Evolutionary conservation across 352 stramenopile genomes (phyloP).

Genomic region (Aphanomyces astaci): DNA sequence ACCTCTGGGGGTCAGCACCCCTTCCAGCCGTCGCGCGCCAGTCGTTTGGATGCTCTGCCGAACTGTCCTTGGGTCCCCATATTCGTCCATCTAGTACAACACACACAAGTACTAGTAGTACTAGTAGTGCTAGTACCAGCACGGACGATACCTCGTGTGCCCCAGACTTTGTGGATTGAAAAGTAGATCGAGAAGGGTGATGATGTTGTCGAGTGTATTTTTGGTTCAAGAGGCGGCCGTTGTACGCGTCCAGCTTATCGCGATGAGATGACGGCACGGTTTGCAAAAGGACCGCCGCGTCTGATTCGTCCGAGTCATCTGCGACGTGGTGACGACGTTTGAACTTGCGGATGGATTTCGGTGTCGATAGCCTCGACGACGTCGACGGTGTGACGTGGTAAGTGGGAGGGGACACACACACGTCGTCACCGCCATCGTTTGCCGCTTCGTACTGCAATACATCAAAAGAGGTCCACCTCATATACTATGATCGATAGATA

Average conservation of each 20-base stretch:
- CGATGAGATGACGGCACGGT: background rate
- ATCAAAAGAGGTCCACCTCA: background rate
- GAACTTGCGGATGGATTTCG: slow-evolving; percentile 12
- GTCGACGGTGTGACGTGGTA: background rate
- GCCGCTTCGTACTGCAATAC: background rate
- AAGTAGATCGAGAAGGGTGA: no score
- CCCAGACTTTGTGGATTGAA: no score
- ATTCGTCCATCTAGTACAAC: background rate
- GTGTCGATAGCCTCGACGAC: background rate
- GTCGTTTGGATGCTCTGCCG: background rate
- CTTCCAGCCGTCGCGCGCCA: background rate
- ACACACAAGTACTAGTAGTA: no score
- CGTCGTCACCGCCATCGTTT: background rate
- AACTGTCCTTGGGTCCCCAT: background rate
- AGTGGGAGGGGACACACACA: no score
- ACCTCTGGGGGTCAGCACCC: background rate
- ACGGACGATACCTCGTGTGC: no score
- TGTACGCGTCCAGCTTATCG: background rate
- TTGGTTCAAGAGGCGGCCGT: background rate
- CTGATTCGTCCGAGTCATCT: no score
- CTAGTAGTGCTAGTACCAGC: no score
- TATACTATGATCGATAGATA: background rate
- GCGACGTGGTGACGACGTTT: background rate
- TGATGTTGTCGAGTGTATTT: no score
- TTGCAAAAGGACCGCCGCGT: background rate